Conservation (phyloP, 805 yeast genomes). For the Brettanomyces bruxellensis region DNA sequence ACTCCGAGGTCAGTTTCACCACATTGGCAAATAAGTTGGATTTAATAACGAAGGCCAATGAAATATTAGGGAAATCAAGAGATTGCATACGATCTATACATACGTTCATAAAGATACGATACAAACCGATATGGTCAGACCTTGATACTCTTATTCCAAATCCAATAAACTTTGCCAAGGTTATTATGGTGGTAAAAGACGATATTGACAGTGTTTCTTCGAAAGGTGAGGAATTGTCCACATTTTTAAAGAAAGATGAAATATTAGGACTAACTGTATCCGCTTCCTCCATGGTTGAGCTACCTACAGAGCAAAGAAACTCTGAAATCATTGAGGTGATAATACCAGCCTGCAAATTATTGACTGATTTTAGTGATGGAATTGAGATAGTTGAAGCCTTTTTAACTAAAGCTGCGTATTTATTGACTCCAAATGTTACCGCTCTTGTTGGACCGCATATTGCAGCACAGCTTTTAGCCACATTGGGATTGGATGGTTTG, state of each 20-base stretch:
- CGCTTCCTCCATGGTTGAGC: slow-evolving; percentile 19
- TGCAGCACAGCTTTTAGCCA: slow-evolving; percentile 64
- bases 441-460: slow-evolving; percentile 63
- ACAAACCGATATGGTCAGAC: slow-evolving; percentile 62
- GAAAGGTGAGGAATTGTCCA: slow-evolving; percentile 22
- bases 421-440: slow-evolving; percentile 73
- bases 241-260: slow-evolving; percentile 51
- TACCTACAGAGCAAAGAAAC: not conserved
- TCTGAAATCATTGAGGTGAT: not conserved
- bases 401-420: slow-evolving; percentile 46
- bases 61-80: slow-evolving; percentile 41
- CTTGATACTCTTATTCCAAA: slow-evolving; percentile 52
- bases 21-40: too few relatives aligned
- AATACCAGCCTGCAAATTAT: not conserved
- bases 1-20: too few relatives aligned
- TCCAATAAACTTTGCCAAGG: slow-evolving; percentile 51
- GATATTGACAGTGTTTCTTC: slow-evolving; percentile 2
- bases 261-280: slow-evolving; percentile 68
- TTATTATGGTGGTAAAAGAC: slow-evolving; percentile 44
- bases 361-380: slow-evolving; percentile 27
- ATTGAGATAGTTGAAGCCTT: slow-evolving; percentile 42
- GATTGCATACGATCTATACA: slow-evolving; percentile 45
- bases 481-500: slow-evolving; percentile 61
- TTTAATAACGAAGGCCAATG: slow-evolving; percentile 32
- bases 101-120: slow-evolving; percentile 40